Evolutionary conservation across 108 stramenopile genomes (phyloP), one percentile per base, ranked within the genome.

Genomic region (Cyclostephanos tholiformis): DNA sequence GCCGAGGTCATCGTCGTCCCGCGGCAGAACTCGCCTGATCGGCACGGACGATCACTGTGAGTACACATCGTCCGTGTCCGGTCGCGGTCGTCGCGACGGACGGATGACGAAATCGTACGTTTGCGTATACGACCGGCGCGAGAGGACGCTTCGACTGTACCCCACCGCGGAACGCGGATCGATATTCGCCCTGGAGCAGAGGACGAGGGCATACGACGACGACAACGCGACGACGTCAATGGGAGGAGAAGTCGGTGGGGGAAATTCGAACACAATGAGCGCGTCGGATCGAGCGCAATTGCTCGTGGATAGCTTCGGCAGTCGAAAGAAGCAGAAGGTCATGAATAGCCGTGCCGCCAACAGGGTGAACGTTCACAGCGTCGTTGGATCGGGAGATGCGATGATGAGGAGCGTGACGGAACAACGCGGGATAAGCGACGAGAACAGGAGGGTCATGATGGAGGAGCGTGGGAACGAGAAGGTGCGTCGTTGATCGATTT

Each of bases 271-370:
- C n/a, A n/a, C n/a, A 9, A 61, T 73, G 10, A 69, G 58, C 38
- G 67, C 75, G 0, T 25, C 67, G 22, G 84, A 87, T 44, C 67
- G 59, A 29, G 62, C 80, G 7, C 65, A 77, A n/a, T 62, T 79
- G 57, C 76, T 96, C 7, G 91, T 88, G 67, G 85, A 88, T 65
- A 87, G 87, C 57, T 96, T 96, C 70, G 92, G 95, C 17, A 78
- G 75, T 32, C 53, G 82, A 67, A 96, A 96, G 84, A 96, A 96
- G 62, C 88, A 86, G 57, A 86, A 79, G 74, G 92, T 89, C 17
- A 82, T 96, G 75, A 84, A 82, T 50, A 82, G 79, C 13, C 82
- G 89, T 66, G 87, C 79, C 2, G 90, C 95, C 22, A 96, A 96
- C 80, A 67, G 80, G 30, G 91, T 96, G n/a, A 86, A 90, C 71